Evolutionary conservation across 805 yeast species (phyloP), one percentile per base, ranked within the genome.

Genomic region (Diddensiella transvaalensis): DNA sequence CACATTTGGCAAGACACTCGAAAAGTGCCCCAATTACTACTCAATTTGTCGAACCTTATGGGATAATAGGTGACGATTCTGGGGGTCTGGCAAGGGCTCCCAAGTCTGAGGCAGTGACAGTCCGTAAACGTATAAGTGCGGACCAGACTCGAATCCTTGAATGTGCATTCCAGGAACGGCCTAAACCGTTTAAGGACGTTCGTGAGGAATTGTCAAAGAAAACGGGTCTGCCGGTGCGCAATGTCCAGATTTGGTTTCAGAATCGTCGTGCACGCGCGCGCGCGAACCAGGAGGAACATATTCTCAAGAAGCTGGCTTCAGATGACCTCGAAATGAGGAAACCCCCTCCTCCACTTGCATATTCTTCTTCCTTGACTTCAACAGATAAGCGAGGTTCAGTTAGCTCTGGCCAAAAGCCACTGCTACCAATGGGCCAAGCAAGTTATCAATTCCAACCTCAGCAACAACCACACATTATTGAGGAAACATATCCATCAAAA

Each of bases 191-290:
- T 40, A 80, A 87, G 1, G 82, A 82, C 32, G 76, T 77, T 42
- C 71, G 96, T 35, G 85, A 83, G 62, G 78, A 75, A 18, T 77
- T 89, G 29, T 79, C 93, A 41, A 77, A 73, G 2, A 75, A 76
- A 50, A 85, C 95, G 1, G 84, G 83, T 2, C 80, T 90, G 80
- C 80, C 87, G 23, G 91, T 84, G 58, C 78, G 91, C 56, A 88
- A 89, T 13, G 95, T 90, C 3, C 75, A 96, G 47, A 88, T 90
- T 44, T 90, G 97, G 97, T 90, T 90, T 63, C 96, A 90, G 65
- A 90, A 90, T 62, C 72, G 96, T 53, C 71, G 97, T 53, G 68
- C 69, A 15, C 65, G 64, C 51, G 63, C 62, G 4, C 44, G 55
- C 59, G 85, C 54, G 29, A 86, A 64, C 65, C 77, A 59, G 44